A percentile compares a stretch with the other conserved stretches of the same genome.
These are phyloP conservation scores for Rhizopus delemar DNA, from an alignment of 371 early-diverging fungal genomes.

Conservation along the genomic window DNA sequence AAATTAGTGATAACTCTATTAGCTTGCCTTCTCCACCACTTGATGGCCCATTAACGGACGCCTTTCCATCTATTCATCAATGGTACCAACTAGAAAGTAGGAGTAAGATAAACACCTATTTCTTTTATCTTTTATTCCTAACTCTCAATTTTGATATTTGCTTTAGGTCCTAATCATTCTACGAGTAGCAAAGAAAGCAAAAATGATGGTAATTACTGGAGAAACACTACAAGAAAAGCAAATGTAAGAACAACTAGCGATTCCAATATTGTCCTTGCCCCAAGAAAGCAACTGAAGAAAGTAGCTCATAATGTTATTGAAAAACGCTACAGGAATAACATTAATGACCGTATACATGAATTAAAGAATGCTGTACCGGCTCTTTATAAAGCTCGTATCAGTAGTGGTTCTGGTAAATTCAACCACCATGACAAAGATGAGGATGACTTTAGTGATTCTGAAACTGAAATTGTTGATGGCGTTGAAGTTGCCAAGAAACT, in stretches of 20 bases:
- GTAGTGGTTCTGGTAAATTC: constrained; percentile 19
- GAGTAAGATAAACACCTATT: background rate
- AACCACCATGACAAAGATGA: constrained; percentile 32
- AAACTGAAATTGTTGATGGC: constrained; percentile 60
- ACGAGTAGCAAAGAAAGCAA: constrained; percentile 1
- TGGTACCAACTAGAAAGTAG: constrained; percentile 20
- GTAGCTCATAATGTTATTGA: constrained; percentile 91
- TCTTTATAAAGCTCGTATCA: constrained; percentile 53
- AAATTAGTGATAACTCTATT: background rate
- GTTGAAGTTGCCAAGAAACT: constrained; percentile 72
- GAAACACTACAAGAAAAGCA: constrained; percentile 9
- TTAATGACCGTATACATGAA: constrained; percentile 86
- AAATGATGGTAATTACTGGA: constrained; percentile 10
- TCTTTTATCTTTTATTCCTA: background rate
- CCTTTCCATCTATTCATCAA: constrained; percentile 19
- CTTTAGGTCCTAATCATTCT: constrained; percentile 3
- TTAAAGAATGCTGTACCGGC: constrained; percentile 82
- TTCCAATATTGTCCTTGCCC: background rate
- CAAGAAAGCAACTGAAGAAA: constrained; percentile 57
- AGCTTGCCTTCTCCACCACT: constrained; percentile 18
- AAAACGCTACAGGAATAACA: constrained; percentile 87
- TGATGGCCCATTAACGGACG: constrained; percentile 1
- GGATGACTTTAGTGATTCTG: constrained; percentile 29
- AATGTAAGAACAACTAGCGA: background rate
- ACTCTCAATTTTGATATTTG: background rate